These are phyloP conservation scores for Alternaria brassicicola DNA, from an alignment of 2,329 filamentous ascomycete genomes.

Conservation along the genomic window DNA sequence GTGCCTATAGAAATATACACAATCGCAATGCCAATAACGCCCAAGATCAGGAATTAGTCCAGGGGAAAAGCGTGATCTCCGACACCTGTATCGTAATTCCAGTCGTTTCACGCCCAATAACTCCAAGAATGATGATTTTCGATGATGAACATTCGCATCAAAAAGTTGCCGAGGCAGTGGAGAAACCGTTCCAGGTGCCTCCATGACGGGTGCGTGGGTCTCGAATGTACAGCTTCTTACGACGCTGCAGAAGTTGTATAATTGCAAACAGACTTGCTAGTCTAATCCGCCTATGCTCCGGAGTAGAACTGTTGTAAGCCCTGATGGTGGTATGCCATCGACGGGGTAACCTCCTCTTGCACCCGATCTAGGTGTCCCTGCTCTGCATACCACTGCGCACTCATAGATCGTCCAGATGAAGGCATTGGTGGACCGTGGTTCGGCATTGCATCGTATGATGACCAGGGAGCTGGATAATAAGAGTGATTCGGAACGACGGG, in stretches of 20 bases:
- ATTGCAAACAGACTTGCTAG: background rate
- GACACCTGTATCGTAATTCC: constrained; percentile 2
- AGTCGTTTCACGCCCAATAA: constrained; percentile 5
- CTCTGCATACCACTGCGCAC: constrained; percentile 45
- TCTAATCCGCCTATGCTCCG: constrained; percentile 19
- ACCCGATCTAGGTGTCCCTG: constrained; percentile 42
- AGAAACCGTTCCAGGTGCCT: background rate
- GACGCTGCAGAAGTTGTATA: background rate
- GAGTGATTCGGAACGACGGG: constrained; percentile 42
- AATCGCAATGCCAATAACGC: background rate
- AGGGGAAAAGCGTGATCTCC: background rate
- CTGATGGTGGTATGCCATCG: constrained; percentile 37
- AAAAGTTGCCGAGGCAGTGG: background rate
- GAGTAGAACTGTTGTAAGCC: constrained; percentile 41
- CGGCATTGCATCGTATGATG: constrained; percentile 35
- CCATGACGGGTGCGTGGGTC: background rate
- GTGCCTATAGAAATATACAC: background rate
- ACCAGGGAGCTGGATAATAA: constrained; percentile 42
- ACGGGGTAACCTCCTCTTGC: constrained; percentile 43
- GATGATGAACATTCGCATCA: background rate
- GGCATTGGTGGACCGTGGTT: constrained; percentile 35
- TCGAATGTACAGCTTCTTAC: background rate
- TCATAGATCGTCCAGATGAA: constrained; percentile 41
- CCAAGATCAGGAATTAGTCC: background rate
- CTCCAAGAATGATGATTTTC: constrained; percentile 7